phyloP scores from a whole-genome alignment of 176 grass and related monocot species.

The Oryza coarctata region DNA sequence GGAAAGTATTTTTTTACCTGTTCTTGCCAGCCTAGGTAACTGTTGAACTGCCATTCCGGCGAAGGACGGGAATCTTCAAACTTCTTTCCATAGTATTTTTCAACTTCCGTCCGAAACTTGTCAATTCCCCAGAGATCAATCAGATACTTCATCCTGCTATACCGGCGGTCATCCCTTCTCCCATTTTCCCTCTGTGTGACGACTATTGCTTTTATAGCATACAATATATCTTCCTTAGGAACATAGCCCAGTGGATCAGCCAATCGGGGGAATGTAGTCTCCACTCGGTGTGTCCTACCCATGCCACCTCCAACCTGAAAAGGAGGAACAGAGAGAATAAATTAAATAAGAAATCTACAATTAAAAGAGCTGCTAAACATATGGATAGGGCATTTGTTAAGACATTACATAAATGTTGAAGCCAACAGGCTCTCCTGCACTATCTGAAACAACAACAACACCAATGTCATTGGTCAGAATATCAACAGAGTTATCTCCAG shows the following conservation, averaged over 20 bases:
- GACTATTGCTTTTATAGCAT: conserved; percentile 93
- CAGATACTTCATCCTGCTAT: conserved; percentile 97
- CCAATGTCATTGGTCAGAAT: conserved; percentile 97
- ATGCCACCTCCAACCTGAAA: conserved; percentile 97
- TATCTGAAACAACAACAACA: conserved; percentile 88
- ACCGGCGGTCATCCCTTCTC: conserved; percentile 90
- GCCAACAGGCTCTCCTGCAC: conserved; percentile 76
- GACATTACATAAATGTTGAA: conserved; percentile 92
- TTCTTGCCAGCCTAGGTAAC: conserved; percentile 96
- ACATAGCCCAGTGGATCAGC: conserved; percentile 90
- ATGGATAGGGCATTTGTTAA: not conserved
- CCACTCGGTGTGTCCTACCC: conserved; percentile 91
- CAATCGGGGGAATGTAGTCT: conserved; percentile 85
- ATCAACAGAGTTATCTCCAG: conserved; percentile 94
- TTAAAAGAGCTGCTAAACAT: not conserved
- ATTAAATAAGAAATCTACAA: not conserved
- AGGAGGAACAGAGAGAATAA: conserved; percentile 14
- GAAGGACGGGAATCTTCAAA: conserved; percentile 63
- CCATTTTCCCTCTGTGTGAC: conserved; percentile 98
- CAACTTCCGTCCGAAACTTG: conserved; percentile 73
- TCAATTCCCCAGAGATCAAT: conserved; percentile 90
- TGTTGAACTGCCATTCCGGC: conserved; percentile 91
- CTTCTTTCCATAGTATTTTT: conserved; percentile 98
- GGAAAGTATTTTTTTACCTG: conserved; percentile 48
- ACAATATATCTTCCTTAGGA: conserved; percentile 96